These are phyloP conservation scores for Plantago rigida DNA, from an alignment of 305 asterid species.

Conservation along the genomic window DNA sequence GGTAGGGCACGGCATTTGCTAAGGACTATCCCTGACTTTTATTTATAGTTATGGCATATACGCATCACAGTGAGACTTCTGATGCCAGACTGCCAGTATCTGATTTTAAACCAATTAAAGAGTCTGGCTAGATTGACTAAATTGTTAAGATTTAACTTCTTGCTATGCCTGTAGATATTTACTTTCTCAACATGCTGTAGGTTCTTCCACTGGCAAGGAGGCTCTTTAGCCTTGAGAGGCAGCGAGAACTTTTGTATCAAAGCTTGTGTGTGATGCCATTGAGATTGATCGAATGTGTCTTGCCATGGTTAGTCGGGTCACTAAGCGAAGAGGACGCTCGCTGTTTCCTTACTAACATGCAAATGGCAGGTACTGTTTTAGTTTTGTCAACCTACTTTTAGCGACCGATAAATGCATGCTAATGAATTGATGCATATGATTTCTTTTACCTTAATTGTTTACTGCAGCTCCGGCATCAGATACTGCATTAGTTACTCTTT, in stretches of 20 bases:
- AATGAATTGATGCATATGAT: slow-evolving; percentile 22
- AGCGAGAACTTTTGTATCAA: slow-evolving; percentile 77
- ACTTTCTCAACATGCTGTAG: slow-evolving; percentile 35
- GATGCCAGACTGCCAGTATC: neutral
- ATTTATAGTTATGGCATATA: no score
- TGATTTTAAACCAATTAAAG: neutral
- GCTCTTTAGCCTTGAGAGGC: slow-evolving; percentile 71
- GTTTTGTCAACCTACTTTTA: slow-evolving; percentile 14
- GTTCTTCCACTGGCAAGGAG: slow-evolving; percentile 88
- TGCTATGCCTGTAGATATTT: slow-evolving; percentile 19
- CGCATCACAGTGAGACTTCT: neutral
- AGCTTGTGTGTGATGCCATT: slow-evolving; percentile 96
- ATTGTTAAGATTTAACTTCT: slow-evolving; percentile 12
- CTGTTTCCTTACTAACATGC: slow-evolving; percentile 70
- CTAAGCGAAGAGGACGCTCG: slow-evolving; percentile 76
- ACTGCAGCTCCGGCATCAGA: slow-evolving; percentile 84
- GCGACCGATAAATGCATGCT: slow-evolving; percentile 14
- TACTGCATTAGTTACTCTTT: slow-evolving; percentile 76
- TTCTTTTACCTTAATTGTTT: slow-evolving; percentile 27
- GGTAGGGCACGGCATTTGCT: no score
- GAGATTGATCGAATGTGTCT: slow-evolving; percentile 81
- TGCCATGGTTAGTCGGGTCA: slow-evolving; percentile 93
- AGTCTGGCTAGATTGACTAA: slow-evolving; percentile 16
- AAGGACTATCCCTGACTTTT: no score
- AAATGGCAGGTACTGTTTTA: slow-evolving; percentile 65